Evolutionary conservation across 306 rosid species (phyloP), one percentile per base, ranked within the genome.

Genomic region (Chamaecrista fasciculata): DNA sequence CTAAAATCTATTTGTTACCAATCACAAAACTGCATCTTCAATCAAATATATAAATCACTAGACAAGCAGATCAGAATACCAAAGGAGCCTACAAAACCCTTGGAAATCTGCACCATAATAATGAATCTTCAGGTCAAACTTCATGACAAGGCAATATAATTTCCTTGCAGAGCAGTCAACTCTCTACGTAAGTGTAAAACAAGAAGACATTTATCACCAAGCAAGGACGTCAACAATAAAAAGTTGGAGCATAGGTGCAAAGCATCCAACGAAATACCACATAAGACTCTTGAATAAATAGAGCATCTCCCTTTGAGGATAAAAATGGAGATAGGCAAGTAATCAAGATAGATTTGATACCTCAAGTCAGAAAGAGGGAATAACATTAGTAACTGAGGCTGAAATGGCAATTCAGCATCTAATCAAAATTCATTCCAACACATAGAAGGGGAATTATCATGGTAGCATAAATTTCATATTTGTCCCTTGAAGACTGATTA

Each of bases 401-500:
- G 15, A 50, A 76, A 70, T 15, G 46, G 65, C 16, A n/a, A 19
- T 42, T 60, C 64, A 59, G 29, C 28, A 50, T 75, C 12, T 29
- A 33, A 10, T 16, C 2, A 39, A 18, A 50, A 29, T 28, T 76
- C 48, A 59, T 40, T 68, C 26, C 68, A 68, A 50, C 39, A 48
- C 31, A 48, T 59, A 46, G 43, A 36, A 57, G 28, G 16, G 16
- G 18, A 75, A 31, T 26, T n/a, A 44, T 65, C 59, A 29, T n/a
- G 34, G 37, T 56, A n/a, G 24, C 44, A 48, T 24, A 75, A 58
- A 20, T 60, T 75, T 55, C 40, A 74, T 21, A 74, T 34, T 21
- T 48, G 20, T 18, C 42, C 34, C 18, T 5, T 37, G 48, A 4
- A 11, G 16, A 11, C 26, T 19, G 29, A 28, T 29, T 47, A 74